Conservation (phyloP, 305 asterid genomes). For the Fraxinus greggii region DNA sequence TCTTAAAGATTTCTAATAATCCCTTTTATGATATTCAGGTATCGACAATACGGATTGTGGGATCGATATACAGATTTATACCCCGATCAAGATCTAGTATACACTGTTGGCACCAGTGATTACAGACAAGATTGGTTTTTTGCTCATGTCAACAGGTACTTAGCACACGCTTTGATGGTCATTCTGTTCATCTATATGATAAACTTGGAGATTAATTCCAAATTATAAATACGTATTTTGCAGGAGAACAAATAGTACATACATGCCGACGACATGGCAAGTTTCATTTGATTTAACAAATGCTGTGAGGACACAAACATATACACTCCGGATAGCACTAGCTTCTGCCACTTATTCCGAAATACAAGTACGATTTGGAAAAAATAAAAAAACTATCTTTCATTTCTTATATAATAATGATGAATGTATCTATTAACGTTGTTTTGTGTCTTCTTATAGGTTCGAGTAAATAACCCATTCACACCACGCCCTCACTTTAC, state of each 20-base stretch:
- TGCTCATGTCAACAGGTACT: conserved; percentile 60
- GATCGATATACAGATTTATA: conserved; percentile 52
- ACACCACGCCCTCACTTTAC: conserved; percentile 32
- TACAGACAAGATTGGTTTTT: conserved; percentile 58
- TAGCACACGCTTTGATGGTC: background rate
- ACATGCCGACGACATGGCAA: conserved; percentile 54
- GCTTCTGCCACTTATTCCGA: conserved; percentile 49
- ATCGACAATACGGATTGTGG: conserved; percentile 68
- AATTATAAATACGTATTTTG: background rate
- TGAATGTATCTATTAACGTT: background rate
- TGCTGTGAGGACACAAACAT: conserved; percentile 26
- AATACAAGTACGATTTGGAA: conserved; percentile 34
- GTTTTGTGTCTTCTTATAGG: conserved; percentile 23
- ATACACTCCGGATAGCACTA: conserved; percentile 54
- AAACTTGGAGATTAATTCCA: background rate
- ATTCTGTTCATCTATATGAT: background rate
- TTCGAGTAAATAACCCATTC: conserved; percentile 36
- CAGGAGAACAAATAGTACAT: conserved; percentile 29
- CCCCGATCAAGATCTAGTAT: conserved; percentile 46
- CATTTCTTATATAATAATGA: background rate
- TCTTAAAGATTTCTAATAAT: background rate
- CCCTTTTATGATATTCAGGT: conserved; percentile 21
- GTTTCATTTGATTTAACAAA: conserved; percentile 41
- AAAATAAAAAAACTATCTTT: background rate
- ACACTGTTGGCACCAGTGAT: conserved; percentile 40